phyloP scores from a whole-genome alignment of 495 filamentous ascomycete genomes.

The Viridothelium virens region DNA sequence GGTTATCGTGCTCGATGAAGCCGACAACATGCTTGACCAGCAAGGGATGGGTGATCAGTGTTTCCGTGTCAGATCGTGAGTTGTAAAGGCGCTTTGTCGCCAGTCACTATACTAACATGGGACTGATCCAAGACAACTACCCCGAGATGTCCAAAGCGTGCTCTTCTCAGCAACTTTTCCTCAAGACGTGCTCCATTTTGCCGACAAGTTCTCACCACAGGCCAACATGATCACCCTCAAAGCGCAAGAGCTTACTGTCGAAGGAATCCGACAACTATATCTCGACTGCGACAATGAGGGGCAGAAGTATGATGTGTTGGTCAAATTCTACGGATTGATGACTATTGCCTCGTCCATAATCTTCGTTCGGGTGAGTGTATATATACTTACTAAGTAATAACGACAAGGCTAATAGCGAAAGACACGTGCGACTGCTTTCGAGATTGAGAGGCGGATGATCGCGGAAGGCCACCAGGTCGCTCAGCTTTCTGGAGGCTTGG shows the following conservation, averaged over 20 bases:
- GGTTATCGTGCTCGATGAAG: constrained; percentile 49
- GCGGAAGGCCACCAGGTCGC: constrained; percentile 85
- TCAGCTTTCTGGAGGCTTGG: constrained; percentile 75
- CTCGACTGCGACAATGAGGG: constrained; percentile 77
- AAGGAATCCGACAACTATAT: constrained; percentile 94
- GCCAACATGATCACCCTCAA: constrained; percentile 83
- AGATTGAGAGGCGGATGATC: constrained; percentile 79
- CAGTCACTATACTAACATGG: constrained; percentile 19
- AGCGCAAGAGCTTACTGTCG: constrained; percentile 86
- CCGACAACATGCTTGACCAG: constrained; percentile 56
- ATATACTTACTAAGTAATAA: no score
- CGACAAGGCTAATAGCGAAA: constrained; percentile 32
- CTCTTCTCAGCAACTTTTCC: constrained; percentile 98
- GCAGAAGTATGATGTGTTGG: constrained; percentile 79
- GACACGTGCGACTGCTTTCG: constrained; percentile 69
- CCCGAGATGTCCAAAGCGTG: constrained; percentile 66
- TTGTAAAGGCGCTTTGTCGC: constrained; percentile 16
- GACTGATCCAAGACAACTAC: constrained; percentile 50
- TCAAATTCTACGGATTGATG: constrained; percentile 88
- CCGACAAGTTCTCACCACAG: constrained; percentile 66
- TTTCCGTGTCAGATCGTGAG: constrained; percentile 74
- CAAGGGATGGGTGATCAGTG: constrained; percentile 94
- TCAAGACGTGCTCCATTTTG: constrained; percentile 69
- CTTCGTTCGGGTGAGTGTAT: constrained; percentile 89
- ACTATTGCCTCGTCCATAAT: constrained; percentile 96